These are phyloP conservation scores for Pugionium dolabratum DNA, from an alignment of 345 rosid species.

Conservation along the genomic window DNA sequence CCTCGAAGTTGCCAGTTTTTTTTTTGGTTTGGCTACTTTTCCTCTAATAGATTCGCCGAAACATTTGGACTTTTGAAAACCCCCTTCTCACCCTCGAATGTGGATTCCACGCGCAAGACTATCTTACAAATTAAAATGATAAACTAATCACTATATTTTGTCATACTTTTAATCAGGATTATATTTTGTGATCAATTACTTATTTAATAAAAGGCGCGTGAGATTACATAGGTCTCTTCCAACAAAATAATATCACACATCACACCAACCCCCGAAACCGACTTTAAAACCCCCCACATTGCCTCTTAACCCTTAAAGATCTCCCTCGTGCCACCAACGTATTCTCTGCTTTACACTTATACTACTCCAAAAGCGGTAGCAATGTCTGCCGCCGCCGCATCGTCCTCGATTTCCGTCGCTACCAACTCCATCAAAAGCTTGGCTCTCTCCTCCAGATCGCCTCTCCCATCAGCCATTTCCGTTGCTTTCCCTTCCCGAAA, in stretches of 20 bases:
- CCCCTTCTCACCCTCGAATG: not conserved
- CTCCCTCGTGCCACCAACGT: conserved; percentile 30
- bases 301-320: not conserved
- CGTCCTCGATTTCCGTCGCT: conserved; percentile 39
- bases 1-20: not conserved
- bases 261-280: conserved; percentile 28
- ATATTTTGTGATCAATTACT: too few species aligned
- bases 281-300: conserved; percentile 22
- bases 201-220: conserved; percentile 24
- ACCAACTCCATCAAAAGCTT: conserved; percentile 41
- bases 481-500: conserved; percentile 31
- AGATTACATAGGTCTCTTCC: conserved; percentile 3
- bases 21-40: not conserved
- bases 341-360: not conserved
- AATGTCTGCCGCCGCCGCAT: conserved; percentile 32
- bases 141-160: too few species aligned
- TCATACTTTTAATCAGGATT: too few species aligned
- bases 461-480: conserved; percentile 46
- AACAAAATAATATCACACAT: conserved; percentile 7
- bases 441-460: conserved; percentile 51
- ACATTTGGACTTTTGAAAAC: conserved; percentile 8
- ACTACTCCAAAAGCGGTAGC: conserved; percentile 17
- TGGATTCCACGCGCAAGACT: not conserved
- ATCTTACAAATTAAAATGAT: too few species aligned
- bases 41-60: conserved; percentile 19